Evolutionary conservation across 2,329 filamentous ascomycete genomes (phyloP).

Genomic region (Madurella mycetomatis): DNA sequence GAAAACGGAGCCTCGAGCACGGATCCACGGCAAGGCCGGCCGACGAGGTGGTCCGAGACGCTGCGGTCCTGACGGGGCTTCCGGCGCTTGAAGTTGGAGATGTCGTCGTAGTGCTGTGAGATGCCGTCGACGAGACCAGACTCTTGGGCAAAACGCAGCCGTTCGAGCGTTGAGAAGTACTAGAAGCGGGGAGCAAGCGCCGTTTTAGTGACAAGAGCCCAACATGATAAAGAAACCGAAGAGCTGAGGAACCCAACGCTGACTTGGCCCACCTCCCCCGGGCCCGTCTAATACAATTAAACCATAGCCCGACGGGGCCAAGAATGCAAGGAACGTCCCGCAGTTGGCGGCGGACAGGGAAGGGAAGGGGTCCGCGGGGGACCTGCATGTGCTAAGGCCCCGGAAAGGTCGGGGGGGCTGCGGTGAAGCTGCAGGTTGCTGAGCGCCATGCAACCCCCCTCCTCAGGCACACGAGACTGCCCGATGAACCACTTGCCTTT

Average conservation of each 20-base stretch:
- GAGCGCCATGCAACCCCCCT: conserved; percentile 5
- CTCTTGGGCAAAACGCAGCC: conserved; percentile 58
- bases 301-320: conserved; percentile 14
- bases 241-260: background rate
- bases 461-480: background rate
- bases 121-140: conserved; percentile 34
- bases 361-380: conserved; percentile 15
- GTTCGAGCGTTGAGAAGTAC: conserved; percentile 71
- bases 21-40: conserved; percentile 30
- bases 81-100: conserved; percentile 30
- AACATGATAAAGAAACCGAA: conserved; percentile 1
- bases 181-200: conserved; percentile 32
- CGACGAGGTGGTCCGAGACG: conserved; percentile 31
- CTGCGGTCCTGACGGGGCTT: conserved; percentile 29
- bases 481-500: background rate
- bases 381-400: conserved; percentile 25
- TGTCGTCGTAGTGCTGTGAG: conserved; percentile 35
- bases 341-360: conserved; percentile 8
- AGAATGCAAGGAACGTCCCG: conserved; percentile 22
- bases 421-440: conserved; percentile 20
- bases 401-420: conserved; percentile 15
- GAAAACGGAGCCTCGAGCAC: conserved; percentile 36
- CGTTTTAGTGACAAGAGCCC: conserved; percentile 19
- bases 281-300: too few species aligned
- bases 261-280: background rate